phyloP scores from a whole-genome alignment of 129 eudicot genomes.

The Pulicaria dysenterica region DNA sequence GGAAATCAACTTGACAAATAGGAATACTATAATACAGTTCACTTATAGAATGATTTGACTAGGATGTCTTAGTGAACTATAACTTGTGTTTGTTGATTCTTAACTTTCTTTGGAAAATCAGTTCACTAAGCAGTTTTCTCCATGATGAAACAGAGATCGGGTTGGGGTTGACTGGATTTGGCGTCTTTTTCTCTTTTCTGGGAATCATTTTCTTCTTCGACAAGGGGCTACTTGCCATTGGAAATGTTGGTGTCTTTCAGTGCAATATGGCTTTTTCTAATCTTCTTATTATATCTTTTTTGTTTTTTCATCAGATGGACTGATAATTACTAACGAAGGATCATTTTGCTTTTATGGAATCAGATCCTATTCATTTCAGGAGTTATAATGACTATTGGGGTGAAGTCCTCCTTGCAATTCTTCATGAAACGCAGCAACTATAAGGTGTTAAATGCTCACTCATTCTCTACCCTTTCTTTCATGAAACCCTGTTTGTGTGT shows the following conservation, averaged over 20 bases:
- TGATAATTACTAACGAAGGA: constrained; percentile 14
- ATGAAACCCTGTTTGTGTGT: not conserved
- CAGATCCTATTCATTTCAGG: constrained; percentile 64
- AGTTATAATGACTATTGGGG: constrained; percentile 55
- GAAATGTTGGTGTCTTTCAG: constrained; percentile 52
- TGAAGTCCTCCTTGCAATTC: constrained; percentile 46
- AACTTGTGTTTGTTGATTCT: not conserved
- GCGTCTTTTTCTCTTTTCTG: constrained; percentile 69
- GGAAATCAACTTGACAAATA: not conserved
- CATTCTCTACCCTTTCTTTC: not conserved
- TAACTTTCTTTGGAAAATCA: not conserved
- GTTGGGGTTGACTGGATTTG: constrained; percentile 79
- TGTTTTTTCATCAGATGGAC: not conserved
- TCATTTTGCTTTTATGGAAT: constrained; percentile 13
- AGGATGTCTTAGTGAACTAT: not conserved
- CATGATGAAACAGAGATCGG: constrained; percentile 67
- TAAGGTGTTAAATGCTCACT: constrained; percentile 32
- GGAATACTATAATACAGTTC: not conserved
- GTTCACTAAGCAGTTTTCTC: not conserved
- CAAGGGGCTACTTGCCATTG: constrained; percentile 76
- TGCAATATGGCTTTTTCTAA: not conserved
- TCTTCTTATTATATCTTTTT: not conserved
- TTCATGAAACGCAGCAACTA: constrained; percentile 51
- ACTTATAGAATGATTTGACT: not conserved
- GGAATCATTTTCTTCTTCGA: constrained; percentile 77